Conservation (phyloP, 2,329 filamentous ascomycete genomes). For the Hypoxylon sp. region DNA sequence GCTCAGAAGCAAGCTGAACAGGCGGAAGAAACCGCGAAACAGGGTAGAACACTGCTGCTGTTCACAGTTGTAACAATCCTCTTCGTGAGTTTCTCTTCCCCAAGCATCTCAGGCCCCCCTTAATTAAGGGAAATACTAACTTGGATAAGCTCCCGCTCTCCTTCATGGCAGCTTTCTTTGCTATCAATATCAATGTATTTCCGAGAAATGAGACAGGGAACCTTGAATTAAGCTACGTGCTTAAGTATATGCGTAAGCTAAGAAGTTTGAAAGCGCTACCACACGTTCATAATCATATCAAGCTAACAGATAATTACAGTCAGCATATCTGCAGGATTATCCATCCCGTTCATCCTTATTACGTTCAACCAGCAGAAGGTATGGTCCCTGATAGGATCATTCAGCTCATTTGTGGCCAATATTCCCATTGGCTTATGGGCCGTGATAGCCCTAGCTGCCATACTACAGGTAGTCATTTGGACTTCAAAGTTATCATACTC, state of each 20-base stretch:
- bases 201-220: conserved; percentile 1
- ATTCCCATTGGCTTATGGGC: conserved; percentile 2
- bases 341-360: conserved; percentile 4
- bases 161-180: conserved; percentile 15
- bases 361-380: conserved; percentile 8
- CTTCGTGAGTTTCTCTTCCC: neutral
- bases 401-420: conserved; percentile 6
- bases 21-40: conserved; percentile 2
- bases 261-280: neutral
- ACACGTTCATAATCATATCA: neutral
- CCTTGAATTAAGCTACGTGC: conserved; percentile 4
- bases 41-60: conserved; percentile 5
- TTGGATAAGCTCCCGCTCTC: conserved; percentile 8
- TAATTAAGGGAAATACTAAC: neutral
- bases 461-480: conserved; percentile 7
- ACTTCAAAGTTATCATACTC: conserved; percentile 6
- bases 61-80: conserved; percentile 7
- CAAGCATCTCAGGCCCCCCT: neutral
- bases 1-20: conserved; percentile 4
- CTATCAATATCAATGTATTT: conserved; percentile 11
- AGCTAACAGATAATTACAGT: conserved; percentile 4
- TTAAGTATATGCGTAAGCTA: conserved; percentile 12
- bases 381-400: neutral
- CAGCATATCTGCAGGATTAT: conserved; percentile 8
- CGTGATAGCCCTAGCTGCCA: neutral